Conservation (phyloP, 208 protist species). For the Trypanosoma caninum region DNA sequence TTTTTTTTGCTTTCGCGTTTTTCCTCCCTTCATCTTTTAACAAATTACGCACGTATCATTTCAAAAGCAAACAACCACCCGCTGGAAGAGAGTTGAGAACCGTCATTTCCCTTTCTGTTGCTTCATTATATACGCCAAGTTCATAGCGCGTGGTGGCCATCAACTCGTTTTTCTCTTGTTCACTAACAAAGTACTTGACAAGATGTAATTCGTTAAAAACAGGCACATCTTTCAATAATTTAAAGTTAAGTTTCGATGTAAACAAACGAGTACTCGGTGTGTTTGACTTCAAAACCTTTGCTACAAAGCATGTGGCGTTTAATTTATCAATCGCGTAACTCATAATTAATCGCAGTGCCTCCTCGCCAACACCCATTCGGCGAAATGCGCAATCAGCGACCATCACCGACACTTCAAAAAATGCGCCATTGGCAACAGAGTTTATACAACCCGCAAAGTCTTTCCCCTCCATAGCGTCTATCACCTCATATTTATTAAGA, state of each 20-base stretch:
- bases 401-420: slow-evolving; percentile 91
- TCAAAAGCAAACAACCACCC: not conserved
- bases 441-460: not conserved
- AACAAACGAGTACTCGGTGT: slow-evolving; percentile 72
- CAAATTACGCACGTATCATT: not conserved
- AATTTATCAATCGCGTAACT: slow-evolving; percentile 75
- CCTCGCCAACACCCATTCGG: slow-evolving; percentile 65
- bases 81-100: slow-evolving; percentile 4
- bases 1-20: not conserved
- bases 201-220: slow-evolving; percentile 87
- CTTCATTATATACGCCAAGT: slow-evolving; percentile 11
- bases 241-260: slow-evolving; percentile 61
- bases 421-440: not conserved
- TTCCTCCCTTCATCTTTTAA: not conserved
- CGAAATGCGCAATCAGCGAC: slow-evolving; percentile 69
- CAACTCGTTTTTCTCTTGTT: slow-evolving; percentile 21
- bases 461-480: slow-evolving; percentile 15
- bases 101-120: not conserved
- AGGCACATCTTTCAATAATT: slow-evolving; percentile 53
- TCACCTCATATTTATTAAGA: slow-evolving; percentile 28
- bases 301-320: slow-evolving; percentile 66
- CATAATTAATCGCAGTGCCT: slow-evolving; percentile 81
- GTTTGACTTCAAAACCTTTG: slow-evolving; percentile 88
- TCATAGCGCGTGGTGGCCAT: slow-evolving; percentile 31
- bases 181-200: slow-evolving; percentile 23